Evolutionary conservation across 306 rosid species (phyloP).

Genomic region (Cucurbita argyrosperma): DNA sequence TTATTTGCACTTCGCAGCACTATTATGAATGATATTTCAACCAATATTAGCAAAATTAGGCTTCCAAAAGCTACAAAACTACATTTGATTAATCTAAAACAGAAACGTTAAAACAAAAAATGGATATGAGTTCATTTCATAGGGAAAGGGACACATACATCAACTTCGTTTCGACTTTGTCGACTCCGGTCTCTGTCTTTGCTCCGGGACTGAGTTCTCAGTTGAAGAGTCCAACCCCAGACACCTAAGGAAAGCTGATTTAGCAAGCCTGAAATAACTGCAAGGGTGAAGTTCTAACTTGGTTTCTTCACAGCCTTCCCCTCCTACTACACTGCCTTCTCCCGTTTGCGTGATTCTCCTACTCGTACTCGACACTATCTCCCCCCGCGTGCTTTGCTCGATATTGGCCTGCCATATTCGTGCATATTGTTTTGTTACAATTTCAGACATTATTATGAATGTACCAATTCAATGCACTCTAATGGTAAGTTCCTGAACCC

Average conservation of each 20-base stretch:
- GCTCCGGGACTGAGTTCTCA: constrained; percentile 23
- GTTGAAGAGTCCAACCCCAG: constrained; percentile 47
- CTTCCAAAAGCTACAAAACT: too few species aligned
- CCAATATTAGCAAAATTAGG: too few species aligned
- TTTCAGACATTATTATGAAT: background rate
- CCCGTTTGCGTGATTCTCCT: constrained; percentile 21
- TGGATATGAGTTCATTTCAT: background rate
- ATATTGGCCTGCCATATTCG: constrained; percentile 31
- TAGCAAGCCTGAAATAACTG: constrained; percentile 48
- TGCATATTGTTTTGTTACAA: background rate
- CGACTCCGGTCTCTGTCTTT: constrained; percentile 24
- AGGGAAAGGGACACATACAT: background rate
- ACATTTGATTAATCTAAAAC: too few species aligned
- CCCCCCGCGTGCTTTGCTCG: constrained; percentile 25
- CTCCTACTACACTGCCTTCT: constrained; percentile 22
- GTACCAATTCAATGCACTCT: background rate
- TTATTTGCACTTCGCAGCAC: too few species aligned
- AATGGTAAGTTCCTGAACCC: background rate
- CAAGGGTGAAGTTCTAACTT: constrained; percentile 38
- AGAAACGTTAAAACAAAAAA: background rate
- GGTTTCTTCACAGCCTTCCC: constrained; percentile 22
- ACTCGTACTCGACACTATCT: constrained; percentile 28
- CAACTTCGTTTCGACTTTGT: constrained; percentile 23
- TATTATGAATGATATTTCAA: too few species aligned
- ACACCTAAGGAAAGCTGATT: constrained; percentile 67